Evolutionary conservation across 1,284 basidiomycete species (phyloP).

Genomic region (Sporisorium exsertum): DNA sequence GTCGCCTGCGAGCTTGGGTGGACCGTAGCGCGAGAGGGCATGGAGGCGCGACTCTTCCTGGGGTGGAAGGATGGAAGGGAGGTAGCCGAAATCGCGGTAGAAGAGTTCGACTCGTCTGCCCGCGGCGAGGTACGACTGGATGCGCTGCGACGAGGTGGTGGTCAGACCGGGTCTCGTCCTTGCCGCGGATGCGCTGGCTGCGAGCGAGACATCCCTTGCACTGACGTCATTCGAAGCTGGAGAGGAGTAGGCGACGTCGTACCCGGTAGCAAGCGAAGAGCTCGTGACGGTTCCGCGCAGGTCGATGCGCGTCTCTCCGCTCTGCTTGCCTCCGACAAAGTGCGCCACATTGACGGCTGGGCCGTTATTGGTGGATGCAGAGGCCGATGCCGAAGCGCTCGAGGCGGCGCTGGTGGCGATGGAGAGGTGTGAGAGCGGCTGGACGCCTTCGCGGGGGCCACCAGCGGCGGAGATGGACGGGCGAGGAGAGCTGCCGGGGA

Average conservation of each 20-base stretch:
- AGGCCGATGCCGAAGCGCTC: slow-evolving; percentile 23
- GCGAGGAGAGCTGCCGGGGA: slow-evolving; percentile 43
- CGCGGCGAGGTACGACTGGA: slow-evolving; percentile 53
- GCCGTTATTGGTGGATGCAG: slow-evolving; percentile 40
- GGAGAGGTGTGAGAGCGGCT: slow-evolving; percentile 32
- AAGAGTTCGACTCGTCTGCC: slow-evolving; percentile 60
- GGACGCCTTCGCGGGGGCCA: slow-evolving; percentile 41
- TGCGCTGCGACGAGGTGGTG: slow-evolving; percentile 39
- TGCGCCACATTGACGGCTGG: slow-evolving; percentile 51
- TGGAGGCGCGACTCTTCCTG: slow-evolving; percentile 56
- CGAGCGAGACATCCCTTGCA: slow-evolving; percentile 33
- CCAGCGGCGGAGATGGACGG: slow-evolving; percentile 34
- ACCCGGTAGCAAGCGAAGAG: slow-evolving; percentile 21
- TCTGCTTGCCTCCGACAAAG: slow-evolving; percentile 40
- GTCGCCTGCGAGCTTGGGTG: slow-evolving; percentile 74
- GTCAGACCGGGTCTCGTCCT: slow-evolving; percentile 18
- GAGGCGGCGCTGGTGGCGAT: slow-evolving; percentile 14
- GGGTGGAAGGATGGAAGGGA: slow-evolving; percentile 61
- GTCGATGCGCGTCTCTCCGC: slow-evolving; percentile 55
- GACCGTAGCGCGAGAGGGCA: slow-evolving; percentile 60
- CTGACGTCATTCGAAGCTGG: slow-evolving; percentile 16
- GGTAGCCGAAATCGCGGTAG: slow-evolving; percentile 59
- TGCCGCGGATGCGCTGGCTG: slow-evolving; percentile 26
- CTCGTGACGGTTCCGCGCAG: slow-evolving; percentile 44
- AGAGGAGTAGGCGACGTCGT: slow-evolving; percentile 3